Conservation (phyloP, 192 early-diverging fungal species). For the Podila epicladia region DNA sequence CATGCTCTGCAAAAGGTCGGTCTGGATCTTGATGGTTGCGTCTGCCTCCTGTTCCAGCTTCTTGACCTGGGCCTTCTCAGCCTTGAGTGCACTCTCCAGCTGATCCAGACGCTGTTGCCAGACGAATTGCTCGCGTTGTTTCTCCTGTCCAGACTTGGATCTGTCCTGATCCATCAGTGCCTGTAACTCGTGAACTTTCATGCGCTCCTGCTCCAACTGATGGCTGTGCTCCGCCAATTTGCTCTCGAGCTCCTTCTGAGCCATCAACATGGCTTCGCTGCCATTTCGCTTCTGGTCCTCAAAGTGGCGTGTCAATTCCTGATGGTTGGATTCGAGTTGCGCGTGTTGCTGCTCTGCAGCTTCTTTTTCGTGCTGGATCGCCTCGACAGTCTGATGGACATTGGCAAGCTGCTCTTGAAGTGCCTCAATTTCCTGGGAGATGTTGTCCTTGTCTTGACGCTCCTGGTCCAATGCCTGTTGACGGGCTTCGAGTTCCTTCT, state of each 20-base stretch:
- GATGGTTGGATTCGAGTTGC: slow-evolving; percentile 1
- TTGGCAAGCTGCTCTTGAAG: slow-evolving; percentile 5
- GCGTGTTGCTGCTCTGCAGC: not conserved
- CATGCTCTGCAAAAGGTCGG: slow-evolving; percentile 45
- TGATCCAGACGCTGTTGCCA: slow-evolving; percentile 41
- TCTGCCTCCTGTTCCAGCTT: slow-evolving; percentile 47
- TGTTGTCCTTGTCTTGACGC: slow-evolving; percentile 18
- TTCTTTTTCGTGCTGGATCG: slow-evolving; percentile 3
- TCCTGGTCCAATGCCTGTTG: slow-evolving; percentile 17
- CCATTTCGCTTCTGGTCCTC: slow-evolving; percentile 12
- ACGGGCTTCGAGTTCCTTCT: slow-evolving; percentile 28
- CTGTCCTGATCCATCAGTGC: slow-evolving; percentile 12
- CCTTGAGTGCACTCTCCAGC: slow-evolving; percentile 29
- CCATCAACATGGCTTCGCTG: slow-evolving; percentile 12
- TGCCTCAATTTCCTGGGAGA: slow-evolving; percentile 5
- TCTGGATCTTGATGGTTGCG: slow-evolving; percentile 51
- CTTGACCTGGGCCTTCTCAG: slow-evolving; percentile 39
- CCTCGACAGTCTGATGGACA: not conserved
- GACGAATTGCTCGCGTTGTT: slow-evolving; percentile 37
- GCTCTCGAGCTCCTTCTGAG: slow-evolving; percentile 18
- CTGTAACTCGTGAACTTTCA: slow-evolving; percentile 17
- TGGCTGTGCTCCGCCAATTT: slow-evolving; percentile 17
- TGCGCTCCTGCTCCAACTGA: slow-evolving; percentile 6
- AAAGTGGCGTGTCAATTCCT: slow-evolving; percentile 17
- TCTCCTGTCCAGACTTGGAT: slow-evolving; percentile 16